Conservation (phyloP, 192 early-diverging fungal genomes). For the Backusella morwellensis region DNA sequence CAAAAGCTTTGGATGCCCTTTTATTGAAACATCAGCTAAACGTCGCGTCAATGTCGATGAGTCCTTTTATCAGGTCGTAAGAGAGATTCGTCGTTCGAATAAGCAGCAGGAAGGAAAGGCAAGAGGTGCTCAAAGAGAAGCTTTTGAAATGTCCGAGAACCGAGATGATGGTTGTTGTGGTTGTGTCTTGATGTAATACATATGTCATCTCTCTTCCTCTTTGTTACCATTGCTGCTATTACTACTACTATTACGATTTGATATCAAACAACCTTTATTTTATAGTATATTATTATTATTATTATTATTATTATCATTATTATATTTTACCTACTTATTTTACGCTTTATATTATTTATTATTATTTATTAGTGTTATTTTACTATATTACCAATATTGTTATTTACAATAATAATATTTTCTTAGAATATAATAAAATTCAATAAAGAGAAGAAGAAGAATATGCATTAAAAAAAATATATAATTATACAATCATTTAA, state of each 20-base stretch:
- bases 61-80: conserved; percentile 58
- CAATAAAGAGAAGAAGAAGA: not conserved
- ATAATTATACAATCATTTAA: too few species aligned
- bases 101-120: conserved; percentile 54
- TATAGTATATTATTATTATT: not conserved
- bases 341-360: conserved; percentile 3
- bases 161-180: not conserved
- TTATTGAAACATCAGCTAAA: conserved; percentile 58
- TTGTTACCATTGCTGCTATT: not conserved
- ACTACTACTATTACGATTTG: not conserved
- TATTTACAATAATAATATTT: not conserved
- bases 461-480: not conserved
- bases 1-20: conserved; percentile 52
- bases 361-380: conserved; percentile 6
- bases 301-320: not conserved
- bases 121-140: not conserved
- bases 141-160: conserved; percentile 9
- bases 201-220: not conserved
- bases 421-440: not conserved
- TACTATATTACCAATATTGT: not conserved
- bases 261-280: not conserved
- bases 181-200: conserved; percentile 9
- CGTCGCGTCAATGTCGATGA: conserved; percentile 35
- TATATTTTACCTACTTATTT: not conserved
- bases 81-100: conserved; percentile 78